Evolutionary conservation across 1,139 yeast genomes (phyloP).

Genomic region (Saccharomyces uvarum): DNA sequence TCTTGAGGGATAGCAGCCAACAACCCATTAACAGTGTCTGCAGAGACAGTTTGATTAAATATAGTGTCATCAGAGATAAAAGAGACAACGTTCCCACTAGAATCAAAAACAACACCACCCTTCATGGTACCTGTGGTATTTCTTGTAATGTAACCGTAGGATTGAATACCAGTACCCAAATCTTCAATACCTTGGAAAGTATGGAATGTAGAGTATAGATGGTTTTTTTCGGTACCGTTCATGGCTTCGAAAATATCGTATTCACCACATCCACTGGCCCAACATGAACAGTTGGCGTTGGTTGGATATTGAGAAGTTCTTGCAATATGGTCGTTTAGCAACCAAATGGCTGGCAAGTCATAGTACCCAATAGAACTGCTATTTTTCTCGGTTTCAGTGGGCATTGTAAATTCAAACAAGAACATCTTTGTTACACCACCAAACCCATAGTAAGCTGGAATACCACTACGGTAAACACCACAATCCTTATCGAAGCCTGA

Average conservation of each 20-base stretch:
- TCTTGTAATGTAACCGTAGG: conserved; percentile 52
- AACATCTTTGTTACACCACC: conserved; percentile 60
- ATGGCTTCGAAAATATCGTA: conserved; percentile 68
- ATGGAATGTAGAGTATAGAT: conserved; percentile 60
- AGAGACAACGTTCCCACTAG: conserved; percentile 51
- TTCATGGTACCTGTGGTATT: conserved; percentile 42
- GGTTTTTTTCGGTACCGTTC: conserved; percentile 46
- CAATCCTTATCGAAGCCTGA: conserved; percentile 36
- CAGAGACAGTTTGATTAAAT: conserved; percentile 35
- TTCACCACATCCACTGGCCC: conserved; percentile 77
- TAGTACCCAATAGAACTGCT: conserved; percentile 34
- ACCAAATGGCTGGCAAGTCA: conserved; percentile 73
- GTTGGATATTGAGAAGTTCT: conserved; percentile 70
- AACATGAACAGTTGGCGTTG: conserved; percentile 58
- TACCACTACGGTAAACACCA: conserved; percentile 60
- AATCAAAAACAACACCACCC: conserved; percentile 66
- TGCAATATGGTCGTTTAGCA: conserved; percentile 68
- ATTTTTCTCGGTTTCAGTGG: conserved; percentile 37
- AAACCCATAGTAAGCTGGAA: conserved; percentile 69
- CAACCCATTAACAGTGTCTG: conserved; percentile 20
- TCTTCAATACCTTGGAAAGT: conserved; percentile 64
- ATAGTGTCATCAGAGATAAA: conserved; percentile 52
- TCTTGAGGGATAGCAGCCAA: conserved; percentile 15
- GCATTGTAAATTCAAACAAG: conserved; percentile 64
- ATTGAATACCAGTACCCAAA: conserved; percentile 51